phyloP scores from a whole-genome alignment of 148 eudicot species.

The Spergularia marina region DNA sequence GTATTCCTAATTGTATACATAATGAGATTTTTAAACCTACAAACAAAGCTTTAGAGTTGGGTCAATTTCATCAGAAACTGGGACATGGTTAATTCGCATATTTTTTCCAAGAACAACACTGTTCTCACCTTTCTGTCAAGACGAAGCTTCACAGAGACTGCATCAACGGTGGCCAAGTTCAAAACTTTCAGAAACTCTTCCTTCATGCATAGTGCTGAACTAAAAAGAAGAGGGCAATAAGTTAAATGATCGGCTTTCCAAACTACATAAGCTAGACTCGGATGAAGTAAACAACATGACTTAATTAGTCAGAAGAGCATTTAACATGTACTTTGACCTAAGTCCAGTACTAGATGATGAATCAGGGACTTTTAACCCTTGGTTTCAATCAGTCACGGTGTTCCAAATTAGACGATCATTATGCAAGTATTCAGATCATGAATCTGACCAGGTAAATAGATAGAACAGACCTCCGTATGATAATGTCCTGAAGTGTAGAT shows the following conservation, averaged over 20 bases:
- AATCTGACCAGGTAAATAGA: not conserved
- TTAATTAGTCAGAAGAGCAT: too few species aligned
- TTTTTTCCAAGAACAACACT: not conserved
- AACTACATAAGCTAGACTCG: not conserved
- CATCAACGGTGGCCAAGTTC: conserved; percentile 50
- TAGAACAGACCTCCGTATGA: conserved; percentile 45
- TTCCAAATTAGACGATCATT: not conserved
- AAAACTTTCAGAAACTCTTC: conserved; percentile 70
- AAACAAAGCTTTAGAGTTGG: not conserved
- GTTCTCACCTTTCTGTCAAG: conserved; percentile 59
- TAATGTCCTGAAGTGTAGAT: conserved; percentile 62
- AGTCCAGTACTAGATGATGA: not conserved
- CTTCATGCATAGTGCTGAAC: conserved; percentile 68
- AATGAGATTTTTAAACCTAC: not conserved
- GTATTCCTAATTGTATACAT: not conserved
- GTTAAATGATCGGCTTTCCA: conserved; percentile 11
- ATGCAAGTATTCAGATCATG: not conserved
- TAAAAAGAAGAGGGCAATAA: conserved; percentile 32
- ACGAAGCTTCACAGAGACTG: conserved; percentile 59
- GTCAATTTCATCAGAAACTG: too few species aligned
- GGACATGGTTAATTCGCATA: too few species aligned
- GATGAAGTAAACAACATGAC: too few species aligned
- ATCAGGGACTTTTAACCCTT: not conserved
- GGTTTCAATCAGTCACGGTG: not conserved
- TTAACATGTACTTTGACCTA: too few species aligned